These are phyloP conservation scores for Phyllosticta paracitricarpa DNA, from an alignment of 2,329 filamentous ascomycete species.

Conservation along the genomic window DNA sequence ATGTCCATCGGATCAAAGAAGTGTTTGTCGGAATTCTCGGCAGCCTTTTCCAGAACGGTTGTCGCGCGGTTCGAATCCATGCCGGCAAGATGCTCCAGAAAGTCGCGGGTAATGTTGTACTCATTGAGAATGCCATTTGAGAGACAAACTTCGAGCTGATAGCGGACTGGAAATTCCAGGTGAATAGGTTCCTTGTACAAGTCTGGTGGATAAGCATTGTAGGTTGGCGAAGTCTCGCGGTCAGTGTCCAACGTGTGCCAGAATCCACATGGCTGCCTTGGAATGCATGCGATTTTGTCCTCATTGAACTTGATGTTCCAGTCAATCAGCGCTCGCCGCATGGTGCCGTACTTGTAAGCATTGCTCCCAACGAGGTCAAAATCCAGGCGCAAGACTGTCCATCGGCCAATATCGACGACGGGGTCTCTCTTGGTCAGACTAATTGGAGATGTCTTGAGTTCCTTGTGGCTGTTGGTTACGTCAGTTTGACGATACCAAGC, in stretches of 20 bases:
- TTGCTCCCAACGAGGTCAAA: constrained; percentile 30
- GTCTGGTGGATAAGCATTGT: not conserved
- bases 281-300: constrained; percentile 31
- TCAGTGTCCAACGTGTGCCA: constrained; percentile 18
- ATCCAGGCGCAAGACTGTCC: constrained; percentile 49
- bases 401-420: constrained; percentile 38
- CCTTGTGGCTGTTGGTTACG: constrained; percentile 37
- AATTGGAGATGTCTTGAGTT: constrained; percentile 28
- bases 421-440: constrained; percentile 29
- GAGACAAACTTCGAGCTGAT: constrained; percentile 90
- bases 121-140: constrained; percentile 70
- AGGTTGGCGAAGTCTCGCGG: not conserved
- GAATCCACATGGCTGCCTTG: constrained; percentile 13
- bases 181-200: not conserved
- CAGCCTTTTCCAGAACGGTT: constrained; percentile 63
- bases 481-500: constrained; percentile 56
- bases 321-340: constrained; percentile 52
- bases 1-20: constrained; percentile 64
- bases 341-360: constrained; percentile 28
- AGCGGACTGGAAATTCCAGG: constrained; percentile 64
- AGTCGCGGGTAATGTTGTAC: constrained; percentile 57
- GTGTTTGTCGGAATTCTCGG: constrained; percentile 47
- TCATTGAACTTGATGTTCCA: constrained; percentile 56
- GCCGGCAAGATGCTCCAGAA: constrained; percentile 51
- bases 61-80: constrained; percentile 47